phyloP scores from a whole-genome alignment of 1,284 basidiomycete species.

The Pseudomicrostroma phylloplanum region DNA sequence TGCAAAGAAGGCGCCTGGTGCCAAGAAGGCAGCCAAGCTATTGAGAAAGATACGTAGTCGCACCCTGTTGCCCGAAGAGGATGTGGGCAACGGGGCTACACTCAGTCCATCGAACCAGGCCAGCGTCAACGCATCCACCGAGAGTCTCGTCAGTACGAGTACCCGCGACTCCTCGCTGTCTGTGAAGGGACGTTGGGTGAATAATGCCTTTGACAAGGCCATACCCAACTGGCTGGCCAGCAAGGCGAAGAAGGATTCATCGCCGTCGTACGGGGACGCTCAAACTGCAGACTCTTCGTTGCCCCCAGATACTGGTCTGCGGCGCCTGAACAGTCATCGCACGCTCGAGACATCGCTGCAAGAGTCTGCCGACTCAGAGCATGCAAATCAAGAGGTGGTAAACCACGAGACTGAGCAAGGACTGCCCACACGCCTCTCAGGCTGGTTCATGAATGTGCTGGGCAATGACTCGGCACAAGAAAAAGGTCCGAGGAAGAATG shows the following conservation, averaged over 20 bases:
- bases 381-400: not conserved
- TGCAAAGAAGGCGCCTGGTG: not conserved
- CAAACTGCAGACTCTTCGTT: too few relatives aligned
- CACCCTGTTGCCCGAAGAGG: not conserved
- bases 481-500: too few relatives aligned
- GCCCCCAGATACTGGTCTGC: too few relatives aligned
- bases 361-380: not conserved
- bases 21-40: not conserved
- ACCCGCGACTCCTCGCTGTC: not conserved
- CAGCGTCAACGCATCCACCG: not conserved
- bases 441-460: slow-evolving; percentile 37
- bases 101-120: not conserved
- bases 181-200: not conserved
- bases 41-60: not conserved
- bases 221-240: not conserved
- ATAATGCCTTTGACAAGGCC: not conserved
- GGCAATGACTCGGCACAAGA: slow-evolving; percentile 19
- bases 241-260: not conserved
- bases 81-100: not conserved
- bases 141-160: not conserved
- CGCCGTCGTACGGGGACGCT: too few relatives aligned
- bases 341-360: not conserved
- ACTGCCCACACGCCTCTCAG: slow-evolving; percentile 32
- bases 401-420: not conserved
- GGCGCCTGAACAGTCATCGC: too few relatives aligned